These are phyloP conservation scores for Geotrichum cucujoidarum DNA, from an alignment of 1,139 yeast species.

Conservation along the genomic window DNA sequence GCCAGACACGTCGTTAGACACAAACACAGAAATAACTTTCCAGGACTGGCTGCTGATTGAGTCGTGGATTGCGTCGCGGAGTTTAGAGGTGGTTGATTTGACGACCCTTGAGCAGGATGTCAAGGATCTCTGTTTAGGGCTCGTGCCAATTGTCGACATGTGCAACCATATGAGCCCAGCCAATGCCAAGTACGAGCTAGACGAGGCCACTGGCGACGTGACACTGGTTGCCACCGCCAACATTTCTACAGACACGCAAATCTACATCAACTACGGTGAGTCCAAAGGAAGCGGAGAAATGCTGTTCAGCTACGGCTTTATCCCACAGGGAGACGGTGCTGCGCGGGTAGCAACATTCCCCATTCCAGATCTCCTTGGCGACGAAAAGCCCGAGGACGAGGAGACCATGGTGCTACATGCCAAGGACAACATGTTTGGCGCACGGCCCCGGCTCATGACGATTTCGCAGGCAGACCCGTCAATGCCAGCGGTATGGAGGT, in stretches of 20 bases:
- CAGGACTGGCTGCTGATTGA: conserved; percentile 32
- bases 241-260: conserved; percentile 27
- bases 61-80: conserved; percentile 36
- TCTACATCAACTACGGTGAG: conserved; percentile 38
- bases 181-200: conserved; percentile 36
- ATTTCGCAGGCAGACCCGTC: not conserved
- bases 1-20: conserved; percentile 8
- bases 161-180: conserved; percentile 34
- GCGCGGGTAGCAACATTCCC: conserved; percentile 23
- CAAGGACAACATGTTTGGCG: conserved; percentile 16
- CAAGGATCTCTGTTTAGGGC: conserved; percentile 21
- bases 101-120: conserved; percentile 12
- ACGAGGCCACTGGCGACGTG: conserved; percentile 27
- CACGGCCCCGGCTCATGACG: conserved; percentile 11
- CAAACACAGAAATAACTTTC: conserved; percentile 22
- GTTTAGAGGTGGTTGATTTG: conserved; percentile 26
- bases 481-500: conserved; percentile 3
- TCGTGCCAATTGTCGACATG: conserved; percentile 39
- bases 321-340: conserved; percentile 28
- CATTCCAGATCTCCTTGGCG: conserved; percentile 26
- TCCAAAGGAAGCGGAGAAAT: conserved; percentile 37
- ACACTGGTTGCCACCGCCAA: conserved; percentile 22
- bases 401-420: conserved; percentile 20
- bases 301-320: conserved; percentile 40
- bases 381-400: conserved; percentile 16